These are phyloP conservation scores for Phyllostachys edulis DNA, from an alignment of 176 grass and related monocot species.

Conservation along the genomic window DNA sequence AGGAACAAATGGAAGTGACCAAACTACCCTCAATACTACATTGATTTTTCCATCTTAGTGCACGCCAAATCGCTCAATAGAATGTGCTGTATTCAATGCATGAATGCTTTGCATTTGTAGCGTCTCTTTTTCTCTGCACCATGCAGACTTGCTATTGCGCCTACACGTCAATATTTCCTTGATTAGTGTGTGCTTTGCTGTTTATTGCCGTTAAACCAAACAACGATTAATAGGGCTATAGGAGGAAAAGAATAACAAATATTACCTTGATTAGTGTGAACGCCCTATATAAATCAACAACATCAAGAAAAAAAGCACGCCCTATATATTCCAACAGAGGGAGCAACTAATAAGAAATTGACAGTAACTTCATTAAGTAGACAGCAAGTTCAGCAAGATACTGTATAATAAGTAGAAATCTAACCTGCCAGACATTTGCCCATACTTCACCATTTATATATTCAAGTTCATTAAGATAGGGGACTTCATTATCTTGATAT, in stretches of 20 bases:
- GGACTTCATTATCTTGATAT: slow-evolving; percentile 69
- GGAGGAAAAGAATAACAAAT: no score
- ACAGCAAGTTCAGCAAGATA: background rate
- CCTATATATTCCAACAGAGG: background rate
- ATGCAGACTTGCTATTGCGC: no score
- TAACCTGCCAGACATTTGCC: slow-evolving; percentile 98
- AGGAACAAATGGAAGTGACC: background rate
- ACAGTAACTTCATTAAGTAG: background rate
- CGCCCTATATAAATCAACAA: background rate
- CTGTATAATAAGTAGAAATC: slow-evolving; percentile 11
- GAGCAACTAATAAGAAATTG: background rate
- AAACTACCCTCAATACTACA: background rate
- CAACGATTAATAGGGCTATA: no score
- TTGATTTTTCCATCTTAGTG: background rate
- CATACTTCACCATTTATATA: slow-evolving; percentile 94
- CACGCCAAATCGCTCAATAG: background rate
- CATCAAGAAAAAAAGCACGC: background rate
- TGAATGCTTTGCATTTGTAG: no score
- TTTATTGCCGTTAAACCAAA: no score
- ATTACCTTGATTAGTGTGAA: background rate
- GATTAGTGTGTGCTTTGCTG: no score
- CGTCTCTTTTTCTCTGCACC: no score
- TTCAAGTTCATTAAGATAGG: slow-evolving; percentile 86
- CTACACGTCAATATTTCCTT: no score
- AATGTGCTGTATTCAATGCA: background rate